Conservation (phyloP, 139 green algal genomes). For the Chlorella vulgaris region DNA sequence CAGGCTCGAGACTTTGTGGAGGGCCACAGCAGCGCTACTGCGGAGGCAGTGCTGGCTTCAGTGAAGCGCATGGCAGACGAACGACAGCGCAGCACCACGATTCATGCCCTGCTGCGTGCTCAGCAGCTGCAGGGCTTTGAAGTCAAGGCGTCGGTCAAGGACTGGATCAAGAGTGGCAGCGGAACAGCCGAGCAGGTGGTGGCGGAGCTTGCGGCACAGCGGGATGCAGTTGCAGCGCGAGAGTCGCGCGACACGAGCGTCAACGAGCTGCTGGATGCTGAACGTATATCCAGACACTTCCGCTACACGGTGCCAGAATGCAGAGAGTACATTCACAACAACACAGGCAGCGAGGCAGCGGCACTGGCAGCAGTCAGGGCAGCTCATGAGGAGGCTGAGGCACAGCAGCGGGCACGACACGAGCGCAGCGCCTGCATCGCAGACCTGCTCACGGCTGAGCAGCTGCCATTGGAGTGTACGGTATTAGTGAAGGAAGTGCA, state of each 20-base stretch:
- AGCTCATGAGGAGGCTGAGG: not conserved
- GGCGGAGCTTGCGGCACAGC: too few relatives aligned
- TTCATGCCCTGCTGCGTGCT: not conserved
- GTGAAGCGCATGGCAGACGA: not conserved
- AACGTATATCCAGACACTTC: not conserved
- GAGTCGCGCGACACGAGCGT: not conserved
- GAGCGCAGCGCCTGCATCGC: not conserved
- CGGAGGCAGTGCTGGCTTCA: not conserved
- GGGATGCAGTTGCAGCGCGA: not conserved
- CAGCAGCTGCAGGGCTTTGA: not conserved
- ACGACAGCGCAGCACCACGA: not conserved
- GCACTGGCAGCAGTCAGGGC: not conserved
- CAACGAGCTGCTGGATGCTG: not conserved
- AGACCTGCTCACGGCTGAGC: not conserved
- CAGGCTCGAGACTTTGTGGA: not conserved
- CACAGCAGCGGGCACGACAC: not conserved
- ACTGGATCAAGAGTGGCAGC: not conserved
- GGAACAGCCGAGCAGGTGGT: not conserved
- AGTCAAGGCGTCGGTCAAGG: not conserved
- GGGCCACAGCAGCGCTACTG: not conserved
- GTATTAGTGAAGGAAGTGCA: not conserved
- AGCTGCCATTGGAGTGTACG: not conserved
- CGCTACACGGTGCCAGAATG: not conserved
- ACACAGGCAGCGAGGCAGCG: not conserved
- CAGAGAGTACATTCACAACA: not conserved